Evolutionary conservation across 2,329 filamentous ascomycete genomes (phyloP), one percentile per base, ranked within the genome.

Genomic region (Claviceps capensis): DNA sequence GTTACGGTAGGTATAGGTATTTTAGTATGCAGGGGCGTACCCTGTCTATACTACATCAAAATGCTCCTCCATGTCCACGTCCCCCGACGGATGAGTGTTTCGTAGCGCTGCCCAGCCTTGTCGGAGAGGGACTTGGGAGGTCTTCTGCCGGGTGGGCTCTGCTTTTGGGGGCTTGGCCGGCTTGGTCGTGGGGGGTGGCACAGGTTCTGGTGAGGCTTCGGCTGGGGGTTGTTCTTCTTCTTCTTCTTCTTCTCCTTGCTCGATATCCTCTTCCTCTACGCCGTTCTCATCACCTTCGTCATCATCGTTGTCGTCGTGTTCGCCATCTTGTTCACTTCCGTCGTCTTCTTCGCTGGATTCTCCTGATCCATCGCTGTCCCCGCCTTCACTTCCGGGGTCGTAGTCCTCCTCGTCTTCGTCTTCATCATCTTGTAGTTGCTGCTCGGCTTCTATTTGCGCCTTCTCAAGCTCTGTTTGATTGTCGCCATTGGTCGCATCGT

Each of bases 321-420:
- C 73, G 0, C 65, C 71, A 0, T 69, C 72, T 0, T 73, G 73
- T 2, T 73, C 77, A 2, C 77, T 77, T 0, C 76, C 77, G 2
- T 75, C 75, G 0, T 74, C 73, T 0, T 73, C 76, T 4, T 76
- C 77, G 14, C 67, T 71, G 36, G 71, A 74, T 2, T 62, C 62
- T 0, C 77, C 78, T 1, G 72, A 76, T 0, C 79, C 78, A 11
- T 77, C 79, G 50, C 77, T 81, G 5, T 81, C 30, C 30, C 30
- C 78, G 0, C 70, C 78, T 5, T 81, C 78, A 41, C 73, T 78
- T 0, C 77, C 78, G 0, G 81, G 81, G 53, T 84, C 78, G 57
- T 83, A 83, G 58, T 84, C 81, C 57, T 84, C 80, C 57, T 83
- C 81, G 4, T 81, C 71, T 52, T 82, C 79, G 48, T 82, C 80